phyloP scores from a whole-genome alignment of 2,329 filamentous ascomycete genomes.

The Talaromyces marneffei region DNA sequence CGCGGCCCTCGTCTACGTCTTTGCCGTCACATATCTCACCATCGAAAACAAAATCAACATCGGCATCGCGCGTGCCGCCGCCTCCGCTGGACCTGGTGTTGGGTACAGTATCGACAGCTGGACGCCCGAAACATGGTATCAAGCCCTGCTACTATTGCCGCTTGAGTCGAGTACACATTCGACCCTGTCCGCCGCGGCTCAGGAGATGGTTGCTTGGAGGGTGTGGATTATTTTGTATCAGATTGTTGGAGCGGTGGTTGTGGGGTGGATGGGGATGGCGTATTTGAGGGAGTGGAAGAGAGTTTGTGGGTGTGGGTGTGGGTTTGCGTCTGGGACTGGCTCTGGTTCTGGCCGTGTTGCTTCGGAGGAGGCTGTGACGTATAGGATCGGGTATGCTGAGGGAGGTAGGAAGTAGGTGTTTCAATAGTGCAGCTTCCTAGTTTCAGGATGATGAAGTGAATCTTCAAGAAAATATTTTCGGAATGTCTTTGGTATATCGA shows the following conservation, averaged over 20 bases:
- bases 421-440: neutral
- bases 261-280: neutral
- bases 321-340: neutral
- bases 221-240: conserved; percentile 1
- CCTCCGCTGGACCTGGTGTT: neutral
- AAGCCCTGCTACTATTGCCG: conserved; percentile 3
- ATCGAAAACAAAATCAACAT: conserved; percentile 2
- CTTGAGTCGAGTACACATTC: neutral
- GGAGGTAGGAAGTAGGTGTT: neutral
- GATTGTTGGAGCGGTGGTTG: neutral
- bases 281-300: conserved; percentile 6
- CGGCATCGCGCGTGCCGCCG: neutral
- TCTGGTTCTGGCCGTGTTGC: neutral
- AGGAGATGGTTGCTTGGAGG: conserved; percentile 10
- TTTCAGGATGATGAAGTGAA: neutral
- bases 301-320: neutral
- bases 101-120: conserved; percentile 9
- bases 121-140: conserved; percentile 12
- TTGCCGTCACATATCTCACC: conserved; percentile 7
- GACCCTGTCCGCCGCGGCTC: neutral
- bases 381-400: neutral
- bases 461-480: neutral
- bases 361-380: neutral
- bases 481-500: neutral
- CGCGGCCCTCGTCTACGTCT: conserved; percentile 6